These are phyloP conservation scores for Venturia oleaginea DNA, from an alignment of 2,329 filamentous ascomycete genomes.

Conservation along the genomic window DNA sequence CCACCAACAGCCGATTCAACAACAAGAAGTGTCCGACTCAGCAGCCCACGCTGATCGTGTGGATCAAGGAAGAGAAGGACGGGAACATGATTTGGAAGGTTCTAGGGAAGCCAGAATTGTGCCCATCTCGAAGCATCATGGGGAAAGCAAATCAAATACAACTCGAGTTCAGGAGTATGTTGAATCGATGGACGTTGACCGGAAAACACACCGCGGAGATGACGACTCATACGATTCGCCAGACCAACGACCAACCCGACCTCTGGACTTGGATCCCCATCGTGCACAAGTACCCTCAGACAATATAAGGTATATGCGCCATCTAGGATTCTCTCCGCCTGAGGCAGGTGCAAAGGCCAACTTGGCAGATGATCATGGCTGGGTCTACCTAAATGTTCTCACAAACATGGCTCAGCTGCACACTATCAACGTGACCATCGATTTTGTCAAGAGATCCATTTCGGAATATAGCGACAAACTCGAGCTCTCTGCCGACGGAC, in stretches of 20 bases:
- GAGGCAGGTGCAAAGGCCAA: slow-evolving; percentile 42
- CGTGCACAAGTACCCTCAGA: slow-evolving; percentile 66
- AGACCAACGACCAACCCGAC: slow-evolving; percentile 69
- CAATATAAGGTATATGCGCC: slow-evolving; percentile 71
- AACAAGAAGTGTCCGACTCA: slow-evolving; percentile 48
- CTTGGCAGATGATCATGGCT: slow-evolving; percentile 59
- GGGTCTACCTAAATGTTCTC: slow-evolving; percentile 75
- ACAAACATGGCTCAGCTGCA: slow-evolving; percentile 77
- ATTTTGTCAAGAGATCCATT: slow-evolving; percentile 67
- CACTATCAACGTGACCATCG: slow-evolving; percentile 71
- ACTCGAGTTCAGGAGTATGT: not conserved
- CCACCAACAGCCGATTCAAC: slow-evolving; percentile 44
- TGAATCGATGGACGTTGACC: not conserved
- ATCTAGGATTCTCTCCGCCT: slow-evolving; percentile 58
- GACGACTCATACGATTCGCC: slow-evolving; percentile 5
- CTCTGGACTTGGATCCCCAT: slow-evolving; percentile 67
- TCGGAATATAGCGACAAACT: slow-evolving; percentile 63
- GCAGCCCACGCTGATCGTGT: slow-evolving; percentile 39
- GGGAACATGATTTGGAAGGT: slow-evolving; percentile 30
- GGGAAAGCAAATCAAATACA: not conserved
- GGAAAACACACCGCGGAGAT: not conserved
- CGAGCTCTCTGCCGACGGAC: slow-evolving; percentile 67
- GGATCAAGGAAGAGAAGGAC: slow-evolving; percentile 32
- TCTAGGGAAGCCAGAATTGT: slow-evolving; percentile 39
- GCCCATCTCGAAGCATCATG: slow-evolving; percentile 17